Base-by-base conservation (phyloP, 257 asterid species). In the Solanum clarkiae region DNA sequence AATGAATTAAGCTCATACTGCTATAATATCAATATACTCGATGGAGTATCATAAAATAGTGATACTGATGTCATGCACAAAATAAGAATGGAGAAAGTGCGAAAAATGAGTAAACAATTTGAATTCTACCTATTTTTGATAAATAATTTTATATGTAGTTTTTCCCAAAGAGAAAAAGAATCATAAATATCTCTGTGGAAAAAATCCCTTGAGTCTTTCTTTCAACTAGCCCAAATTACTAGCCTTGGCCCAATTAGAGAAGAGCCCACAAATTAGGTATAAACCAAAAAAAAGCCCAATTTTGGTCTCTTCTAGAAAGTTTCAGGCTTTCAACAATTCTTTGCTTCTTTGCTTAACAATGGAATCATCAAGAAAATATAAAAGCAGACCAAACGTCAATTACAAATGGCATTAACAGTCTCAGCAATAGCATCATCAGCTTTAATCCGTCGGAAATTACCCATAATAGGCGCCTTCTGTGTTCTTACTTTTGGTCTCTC, bases 391-490 rank as follows among this genome's bases (percentile, higher is more conserved):
- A 17, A 62, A 71, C 71, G 79, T 85, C 42, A 47, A 87, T 82
- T 62, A 82, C 86, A 90, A 80, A 94, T 96, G 98, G 98, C 97
- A 90, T 86, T 91, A 84, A 91, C 92, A 88, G 89, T 94, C 89
- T 90, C 98, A 29, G 86, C 96, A 84, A 53, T 92, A 86, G 86
- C 92, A 84, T 92, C 97, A 84, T 89, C 97, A 82, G 81, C 94
- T 54, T 87, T 91, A 86, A 87, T 92, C 84, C 92, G 93, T 86
- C 92, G 94, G 54, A 91, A 91, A 60, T 87, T 96, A 20, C 97
- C 99, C 62, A 86, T 95, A 69, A 94, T 95, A 47, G 97, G 99
- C 79, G 98, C 98, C 26, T 89, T 96, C 83, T 93, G 97, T 87
- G 90, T 94, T 71, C 92, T 96, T 26, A 92, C 97, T 84, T 92